Conservation (phyloP, 768 basidiomycete species). For the Lactarius hatsudake region DNA sequence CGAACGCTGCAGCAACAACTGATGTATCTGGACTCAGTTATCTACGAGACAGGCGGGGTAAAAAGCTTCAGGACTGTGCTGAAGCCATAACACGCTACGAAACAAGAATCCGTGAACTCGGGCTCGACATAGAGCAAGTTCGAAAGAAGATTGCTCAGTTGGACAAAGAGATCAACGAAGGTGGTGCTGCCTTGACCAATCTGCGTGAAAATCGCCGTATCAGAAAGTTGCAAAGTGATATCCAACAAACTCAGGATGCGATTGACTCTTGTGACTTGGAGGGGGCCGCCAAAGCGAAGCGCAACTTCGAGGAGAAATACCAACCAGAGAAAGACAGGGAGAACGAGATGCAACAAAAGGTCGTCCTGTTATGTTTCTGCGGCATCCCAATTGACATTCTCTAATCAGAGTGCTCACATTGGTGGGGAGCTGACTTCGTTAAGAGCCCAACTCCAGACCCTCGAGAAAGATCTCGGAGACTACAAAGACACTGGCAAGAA, state of each 20-base stretch:
- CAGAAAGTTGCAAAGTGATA: constrained; percentile 62
- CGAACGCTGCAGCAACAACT: not conserved
- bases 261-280: constrained; percentile 81
- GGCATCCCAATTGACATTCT: not conserved
- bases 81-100: constrained; percentile 51
- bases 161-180: constrained; percentile 76
- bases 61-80: constrained; percentile 57
- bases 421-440: constrained; percentile 80
- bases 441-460: constrained; percentile 59
- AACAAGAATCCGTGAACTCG: constrained; percentile 43
- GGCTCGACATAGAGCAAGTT: constrained; percentile 40
- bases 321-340: constrained; percentile 68
- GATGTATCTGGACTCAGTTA: constrained; percentile 50
- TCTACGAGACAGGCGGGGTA: constrained; percentile 61
- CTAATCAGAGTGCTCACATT: constrained; percentile 65
- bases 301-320: constrained; percentile 83
- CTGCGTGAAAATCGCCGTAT: constrained; percentile 82
- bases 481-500: constrained; percentile 84
- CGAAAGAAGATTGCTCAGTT: constrained; percentile 52
- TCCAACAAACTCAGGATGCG: constrained; percentile 62
- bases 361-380: constrained; percentile 34
- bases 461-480: constrained; percentile 72
- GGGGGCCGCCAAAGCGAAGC: constrained; percentile 76
- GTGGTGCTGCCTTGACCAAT: constrained; percentile 65
- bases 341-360: constrained; percentile 66